These are phyloP conservation scores for Fraxinus xanthoxyloides DNA, from an alignment of 305 asterid species.

Conservation along the genomic window DNA sequence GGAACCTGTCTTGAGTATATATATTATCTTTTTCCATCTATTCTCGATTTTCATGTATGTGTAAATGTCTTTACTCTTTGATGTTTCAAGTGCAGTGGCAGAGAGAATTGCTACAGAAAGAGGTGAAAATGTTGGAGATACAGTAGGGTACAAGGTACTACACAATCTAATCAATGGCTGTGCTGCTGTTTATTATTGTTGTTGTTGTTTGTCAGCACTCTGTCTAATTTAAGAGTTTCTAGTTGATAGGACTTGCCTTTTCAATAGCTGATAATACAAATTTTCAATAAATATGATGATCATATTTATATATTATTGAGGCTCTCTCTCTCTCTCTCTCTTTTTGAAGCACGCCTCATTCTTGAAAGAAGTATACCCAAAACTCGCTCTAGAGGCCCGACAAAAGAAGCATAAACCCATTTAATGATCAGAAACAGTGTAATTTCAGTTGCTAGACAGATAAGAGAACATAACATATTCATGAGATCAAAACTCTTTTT, in stretches of 20 bases:
- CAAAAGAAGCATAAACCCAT: background rate
- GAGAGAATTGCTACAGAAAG: slow-evolving; percentile 96
- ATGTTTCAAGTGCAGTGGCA: slow-evolving; percentile 65
- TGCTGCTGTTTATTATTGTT: background rate
- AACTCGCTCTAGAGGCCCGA: background rate
- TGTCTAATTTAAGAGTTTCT: background rate
- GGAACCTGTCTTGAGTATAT: slow-evolving; percentile 17
- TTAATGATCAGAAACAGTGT: background rate
- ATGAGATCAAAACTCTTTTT: background rate
- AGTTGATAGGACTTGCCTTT: background rate
- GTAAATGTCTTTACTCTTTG: slow-evolving; percentile 19
- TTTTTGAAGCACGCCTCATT: background rate
- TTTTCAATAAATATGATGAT: background rate
- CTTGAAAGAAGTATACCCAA: background rate
- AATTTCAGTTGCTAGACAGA: background rate
- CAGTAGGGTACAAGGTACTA: slow-evolving; percentile 93
- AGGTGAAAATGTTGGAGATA: slow-evolving; percentile 83
- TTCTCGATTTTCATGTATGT: slow-evolving; percentile 18
- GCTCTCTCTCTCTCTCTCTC: background rate
- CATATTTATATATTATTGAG: background rate
- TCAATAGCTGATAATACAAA: background rate
- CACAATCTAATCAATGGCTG: slow-evolving; percentile 8
- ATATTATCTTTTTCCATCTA: slow-evolving; percentile 10
- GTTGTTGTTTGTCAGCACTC: background rate
- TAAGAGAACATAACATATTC: background rate